Evolutionary conservation across 2,329 filamentous ascomycete genomes (phyloP), one percentile per base, ranked within the genome.

Genomic region (Aureobasidium sp.): DNA sequence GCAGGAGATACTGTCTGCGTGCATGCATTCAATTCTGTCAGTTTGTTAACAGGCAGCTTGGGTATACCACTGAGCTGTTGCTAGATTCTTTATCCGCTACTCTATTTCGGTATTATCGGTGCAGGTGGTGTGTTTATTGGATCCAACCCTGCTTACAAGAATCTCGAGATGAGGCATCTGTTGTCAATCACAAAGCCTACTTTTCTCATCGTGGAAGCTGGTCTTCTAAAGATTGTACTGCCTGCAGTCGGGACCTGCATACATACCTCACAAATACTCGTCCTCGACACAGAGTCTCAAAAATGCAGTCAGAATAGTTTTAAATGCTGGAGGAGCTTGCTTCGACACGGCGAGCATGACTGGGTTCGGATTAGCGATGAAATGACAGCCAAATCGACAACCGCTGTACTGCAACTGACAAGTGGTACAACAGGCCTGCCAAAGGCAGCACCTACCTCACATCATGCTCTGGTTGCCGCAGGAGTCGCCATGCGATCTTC

Each of bases 41-140:
- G n/a, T 36, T 34, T n/a, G 14, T 10, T 2, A 25, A 36, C 4
- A 11, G 7, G 8, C 2, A 8, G 7, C 9, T 37, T 13, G 30
- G 6, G 11, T 1, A 14, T 13, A n/a, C 21, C 9, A 16, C 30
- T 51, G n/a, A 51, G 29, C 14, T 6, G 6, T 14, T 14, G 48
- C n/a, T n/a, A 51, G 48, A 41, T 41, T 14, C 25, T 76, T 57
- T 82, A 82, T 62, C 74, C 76, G 6, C 71, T 82, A 42, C 64
- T 82, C 3, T 77, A 78, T 36, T 68, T 82, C 10, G 80, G 76
- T 25, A 78, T 81, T 55, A 75, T 81, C 63, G 78, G 78, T 27
- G 74, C 77, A 34, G 77, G 76, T 14, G 79, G 77, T 51, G 70
- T 78, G 37, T 81, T 79, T 68, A 78, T 79, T 64, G 80, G 79